Base-by-base conservation (phyloP, 2,329 filamentous ascomycete genomes). In the Sporothrix brasiliensis region DNA sequence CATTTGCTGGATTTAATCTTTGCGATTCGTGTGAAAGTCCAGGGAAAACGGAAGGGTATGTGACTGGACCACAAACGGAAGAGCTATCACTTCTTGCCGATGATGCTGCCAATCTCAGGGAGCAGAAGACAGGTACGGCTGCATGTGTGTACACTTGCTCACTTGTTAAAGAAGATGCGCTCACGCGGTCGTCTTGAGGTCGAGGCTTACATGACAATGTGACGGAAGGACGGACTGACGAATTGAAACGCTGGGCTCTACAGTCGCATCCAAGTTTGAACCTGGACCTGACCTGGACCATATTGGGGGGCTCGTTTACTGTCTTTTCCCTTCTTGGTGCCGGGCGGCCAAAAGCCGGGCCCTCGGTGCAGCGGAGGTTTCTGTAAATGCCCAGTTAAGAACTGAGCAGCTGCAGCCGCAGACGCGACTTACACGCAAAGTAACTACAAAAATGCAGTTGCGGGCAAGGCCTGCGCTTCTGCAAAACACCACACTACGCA, bases 361-460 rank as follows among this genome's bases (percentile, higher is more conserved):
- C 27, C 63, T 73, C 72, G 72, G 72, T 65, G 72, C 71, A 73
- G 72, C 72, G 72, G 70, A 69, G 52, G 52, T 67, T 50, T 34
- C 41, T 44, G 41, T 30, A 24, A 24, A 34, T n/a, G 19, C 49
- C 49, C n/a, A 39, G 24, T 3, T 27, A 30, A 30, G 5, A 16
- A 4, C 53, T 9, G 14, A 44, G 41, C 41, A 34, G 30, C 39
- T 61, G 49, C 63, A n/a, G 24, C 24, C 63, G 49, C 63, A 49
- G 61, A 65, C 50, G 61, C 61, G 49, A 69, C 68, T 69, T 69
- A 65, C 68, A 69, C 68, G 68, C 21, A 69, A n/a, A 50, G 9
- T 7, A n/a, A 50, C n/a, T 19, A 2, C 7, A 50, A n/a, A 24
- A 21, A 50, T 60, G 53, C 34, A 11, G 14, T 7, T 39, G 14